Evolutionary conservation across 2,329 filamentous ascomycete species (phyloP), one percentile per base, ranked within the genome.

Genomic region (Aspergillus cejpii): DNA sequence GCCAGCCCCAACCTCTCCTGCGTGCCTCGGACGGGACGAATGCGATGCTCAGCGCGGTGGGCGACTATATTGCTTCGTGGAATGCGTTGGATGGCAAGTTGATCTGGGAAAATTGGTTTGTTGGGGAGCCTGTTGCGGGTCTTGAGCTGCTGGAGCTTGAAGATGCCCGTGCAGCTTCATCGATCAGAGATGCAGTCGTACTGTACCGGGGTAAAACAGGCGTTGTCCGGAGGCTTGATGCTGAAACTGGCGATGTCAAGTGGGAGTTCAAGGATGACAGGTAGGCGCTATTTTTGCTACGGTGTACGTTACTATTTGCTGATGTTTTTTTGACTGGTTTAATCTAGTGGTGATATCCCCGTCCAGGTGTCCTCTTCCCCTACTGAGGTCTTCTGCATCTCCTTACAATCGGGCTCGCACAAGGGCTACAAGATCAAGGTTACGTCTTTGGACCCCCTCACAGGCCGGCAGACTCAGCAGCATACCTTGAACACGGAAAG

Each of bases 61-160:
- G 84, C 12, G 74, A 74, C 50, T 77, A 78, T 39, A 80, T 96
- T 21, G 79, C 84, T 43, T 79, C 85, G 11, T 97, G 90, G 90
- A 84, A 87, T 68, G 87, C 88, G 27, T 74, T 84, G 39, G 86
- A 84, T 57, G 92, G 92, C 21, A 81, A 85, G 58, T 78, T 86
- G 52, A 74, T 81, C 28, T 98, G 92, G 88, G 79, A 80, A 46
- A 75, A 76, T 33, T 71, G 74, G 38, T 80, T 87, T 45, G 62
- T 65, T 5, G 84, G 66, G 36, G 67, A 57, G 15, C 46, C 59
- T 14, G 57, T 64, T 33, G 58, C 62, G 14, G 64, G 66, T 63
- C 66, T 95, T 44, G 89, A 92, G 71, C 80, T 91, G 27, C 73
- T 91, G 64, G 84, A 85, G 67, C 71, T 86, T 60, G 80, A 79